Conservation (phyloP, 208 protist species). For the Acanthamoeba sp. region DNA sequence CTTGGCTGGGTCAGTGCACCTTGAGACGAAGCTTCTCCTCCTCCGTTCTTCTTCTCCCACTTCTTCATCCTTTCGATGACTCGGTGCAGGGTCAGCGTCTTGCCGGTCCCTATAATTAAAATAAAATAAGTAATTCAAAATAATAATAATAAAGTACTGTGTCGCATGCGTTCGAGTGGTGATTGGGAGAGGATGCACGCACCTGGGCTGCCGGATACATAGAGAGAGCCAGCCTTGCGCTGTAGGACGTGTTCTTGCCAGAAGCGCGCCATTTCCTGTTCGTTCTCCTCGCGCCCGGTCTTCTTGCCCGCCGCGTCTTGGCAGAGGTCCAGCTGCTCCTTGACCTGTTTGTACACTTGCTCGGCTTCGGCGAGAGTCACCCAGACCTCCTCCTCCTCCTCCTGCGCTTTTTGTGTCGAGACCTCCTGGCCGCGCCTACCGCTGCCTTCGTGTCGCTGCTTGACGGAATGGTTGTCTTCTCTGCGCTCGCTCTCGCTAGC, state of each 20-base stretch:
- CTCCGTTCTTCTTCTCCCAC: not conserved
- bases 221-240: not conserved
- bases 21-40: not conserved
- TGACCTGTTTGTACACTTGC: not conserved
- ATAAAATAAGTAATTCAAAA: not conserved
- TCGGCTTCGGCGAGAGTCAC: not conserved
- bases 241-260: not conserved
- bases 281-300: not conserved
- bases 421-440: too few species aligned
- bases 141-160: too few species aligned
- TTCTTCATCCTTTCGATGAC: not conserved
- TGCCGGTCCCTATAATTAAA: not conserved
- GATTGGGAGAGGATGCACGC: not conserved
- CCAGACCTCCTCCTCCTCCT: not conserved
- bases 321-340: not conserved
- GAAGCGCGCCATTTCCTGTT: not conserved
- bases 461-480: too few species aligned
- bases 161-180: too few species aligned
- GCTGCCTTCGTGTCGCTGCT: too few species aligned
- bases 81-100: not conserved
- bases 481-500: too few species aligned
- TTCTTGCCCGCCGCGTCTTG: not conserved
- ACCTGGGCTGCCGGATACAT: slow-evolving; percentile 59
- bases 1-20: not conserved
- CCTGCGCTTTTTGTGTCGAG: too few species aligned